Evolutionary conservation across 192 early-diverging fungal genomes (phyloP).

Genomic region (Mortierella alpina): DNA sequence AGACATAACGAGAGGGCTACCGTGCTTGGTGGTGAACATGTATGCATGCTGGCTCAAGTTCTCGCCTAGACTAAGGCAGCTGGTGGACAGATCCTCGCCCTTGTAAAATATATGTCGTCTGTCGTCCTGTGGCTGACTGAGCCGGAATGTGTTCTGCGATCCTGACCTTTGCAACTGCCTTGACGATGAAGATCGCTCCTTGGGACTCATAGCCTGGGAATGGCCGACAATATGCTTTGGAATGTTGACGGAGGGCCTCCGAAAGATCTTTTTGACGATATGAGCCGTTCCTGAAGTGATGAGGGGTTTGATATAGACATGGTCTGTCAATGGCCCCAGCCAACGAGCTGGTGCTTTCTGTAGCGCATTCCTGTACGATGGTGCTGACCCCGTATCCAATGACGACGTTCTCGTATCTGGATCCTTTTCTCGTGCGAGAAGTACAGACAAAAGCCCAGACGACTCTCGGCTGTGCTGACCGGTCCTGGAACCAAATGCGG

Average conservation of each 20-base stretch:
- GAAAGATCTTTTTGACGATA: constrained; percentile 45
- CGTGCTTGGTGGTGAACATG: constrained; percentile 45
- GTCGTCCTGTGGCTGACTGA: constrained; percentile 9
- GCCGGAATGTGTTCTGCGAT: neutral
- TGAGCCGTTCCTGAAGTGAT: constrained; percentile 38
- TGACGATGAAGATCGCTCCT: neutral
- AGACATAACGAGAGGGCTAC: constrained; percentile 36
- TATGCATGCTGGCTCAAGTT: constrained; percentile 46
- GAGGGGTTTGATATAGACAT: constrained; percentile 39
- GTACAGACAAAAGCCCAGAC: constrained; percentile 21
- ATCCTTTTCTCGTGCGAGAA: constrained; percentile 32
- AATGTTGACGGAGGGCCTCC: constrained; percentile 26
- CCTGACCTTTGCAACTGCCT: constrained; percentile 6
- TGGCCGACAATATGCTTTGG: constrained; percentile 26
- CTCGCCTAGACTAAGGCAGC: constrained; percentile 36
- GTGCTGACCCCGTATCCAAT: neutral
- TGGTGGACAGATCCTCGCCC: constrained; percentile 22
- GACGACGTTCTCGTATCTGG: neutral
- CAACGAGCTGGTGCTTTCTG: constrained; percentile 31
- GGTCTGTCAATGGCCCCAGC: constrained; percentile 36
- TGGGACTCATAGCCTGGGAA: constrained; percentile 2
- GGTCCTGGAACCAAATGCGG: neutral
- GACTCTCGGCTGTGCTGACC: neutral
- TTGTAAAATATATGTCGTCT: constrained; percentile 40
- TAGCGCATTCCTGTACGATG: constrained; percentile 3